Percentiles rank a stretch among this genome's conserved stretches.
Conservation (phyloP, 1,284 basidiomycete genomes). For the Trichosporon sp. region DNA sequence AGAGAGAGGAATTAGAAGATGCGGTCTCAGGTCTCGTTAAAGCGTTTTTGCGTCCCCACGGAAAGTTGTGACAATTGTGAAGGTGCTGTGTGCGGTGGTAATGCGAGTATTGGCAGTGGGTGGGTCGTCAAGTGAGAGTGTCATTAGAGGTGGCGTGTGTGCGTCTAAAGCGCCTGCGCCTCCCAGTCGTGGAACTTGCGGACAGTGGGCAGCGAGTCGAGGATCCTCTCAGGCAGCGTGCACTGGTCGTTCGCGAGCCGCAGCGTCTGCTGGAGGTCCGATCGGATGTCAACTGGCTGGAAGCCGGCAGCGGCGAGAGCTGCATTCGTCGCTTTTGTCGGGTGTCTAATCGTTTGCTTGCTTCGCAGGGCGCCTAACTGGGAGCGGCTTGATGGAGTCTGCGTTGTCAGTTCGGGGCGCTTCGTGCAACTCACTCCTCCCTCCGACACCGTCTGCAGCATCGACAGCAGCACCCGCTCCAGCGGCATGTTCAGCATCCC, state of each 20-base stretch:
- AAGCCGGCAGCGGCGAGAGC: background rate
- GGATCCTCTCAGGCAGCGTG: background rate
- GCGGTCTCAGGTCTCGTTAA: background rate
- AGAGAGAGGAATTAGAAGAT: background rate
- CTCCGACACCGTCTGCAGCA: background rate
- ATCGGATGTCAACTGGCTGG: background rate
- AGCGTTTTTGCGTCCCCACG: no score
- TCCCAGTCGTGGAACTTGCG: conserved; percentile 4
- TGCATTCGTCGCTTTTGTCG: background rate
- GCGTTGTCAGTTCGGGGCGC: background rate
- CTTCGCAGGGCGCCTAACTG: background rate
- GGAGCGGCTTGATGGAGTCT: background rate
- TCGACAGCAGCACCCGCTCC: conserved; percentile 1
- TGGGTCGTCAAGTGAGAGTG: background rate
- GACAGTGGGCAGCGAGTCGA: background rate
- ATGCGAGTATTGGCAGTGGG: background rate
- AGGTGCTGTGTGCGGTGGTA: background rate
- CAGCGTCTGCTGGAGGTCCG: background rate
- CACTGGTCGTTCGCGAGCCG: background rate
- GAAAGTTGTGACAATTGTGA: background rate
- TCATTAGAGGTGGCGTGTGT: background rate
- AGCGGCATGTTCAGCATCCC: background rate
- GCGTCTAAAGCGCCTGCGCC: background rate
- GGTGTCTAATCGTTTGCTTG: background rate
- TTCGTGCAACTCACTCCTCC: background rate